Base-by-base conservation (phyloP, 306 rosid species). In the Dryas drummondii region DNA sequence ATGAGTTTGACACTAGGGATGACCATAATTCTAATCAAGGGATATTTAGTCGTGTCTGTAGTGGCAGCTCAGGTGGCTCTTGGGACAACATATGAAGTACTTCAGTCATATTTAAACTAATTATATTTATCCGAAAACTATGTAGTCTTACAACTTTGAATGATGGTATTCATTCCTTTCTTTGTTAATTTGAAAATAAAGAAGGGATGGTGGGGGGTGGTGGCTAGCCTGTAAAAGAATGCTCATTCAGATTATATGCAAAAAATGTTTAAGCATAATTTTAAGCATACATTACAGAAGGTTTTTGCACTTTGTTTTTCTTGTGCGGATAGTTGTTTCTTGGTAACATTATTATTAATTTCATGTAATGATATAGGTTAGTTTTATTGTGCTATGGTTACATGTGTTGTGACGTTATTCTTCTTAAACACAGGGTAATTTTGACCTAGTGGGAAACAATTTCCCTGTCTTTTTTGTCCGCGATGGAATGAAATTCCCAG, bases 401-500 rank as follows among this genome's bases (percentile, higher is more conserved):
- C 47, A 16, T 53, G 46, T 65, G n/a, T 67, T 79, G 40, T 79
- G 74, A 46, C 41, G 10, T 19, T 47, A 4, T 49, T 65, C 11
- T 63, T 76, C 66, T 73, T 66, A 9, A 54, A 55, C 60, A 51
- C 86, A 93, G 98, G 98, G 98, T n/a, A 94, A 94, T 87, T 94
- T 89, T 70, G 98, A 94, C 76, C 84, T 94, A 7, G 97, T 91
- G 22, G 98, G 97, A 78, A 94, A 94, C 86, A 94, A 94, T 76
- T 87, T 94, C 75, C 97, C 97, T 0, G 96, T 91, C 71, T 91
- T 94, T 72, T 91, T 94, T 54, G 55, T 91, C 68, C 94, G 92
- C 10, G 98, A 94, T 58, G 98, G 90, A 73, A 87, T 90, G 88
- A 91, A 94, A 77, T 94, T 94, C 80, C 98, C 98, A 7, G 98